Evolutionary conservation across 2,329 filamentous ascomycete genomes (phyloP), one percentile per base, ranked within the genome.

Genomic region (Torrubiellomyces zombiae): DNA sequence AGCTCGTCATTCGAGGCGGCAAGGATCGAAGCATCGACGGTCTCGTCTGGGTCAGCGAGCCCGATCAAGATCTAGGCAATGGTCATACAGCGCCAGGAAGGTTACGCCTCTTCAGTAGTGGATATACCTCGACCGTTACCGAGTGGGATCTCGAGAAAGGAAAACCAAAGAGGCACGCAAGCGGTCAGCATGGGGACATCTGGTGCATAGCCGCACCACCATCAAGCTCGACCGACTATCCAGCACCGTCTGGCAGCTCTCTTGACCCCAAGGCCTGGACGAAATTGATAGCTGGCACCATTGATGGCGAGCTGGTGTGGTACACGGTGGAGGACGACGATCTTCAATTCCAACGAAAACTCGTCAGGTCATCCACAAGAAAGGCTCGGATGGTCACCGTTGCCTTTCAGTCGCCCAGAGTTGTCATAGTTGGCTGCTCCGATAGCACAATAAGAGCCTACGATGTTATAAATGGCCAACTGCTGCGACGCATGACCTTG

Each of bases 131-230:
- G 26, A 78, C 76, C 14, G 73, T 98, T 23, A 94, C 85, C 0
- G 89, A 98, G 51, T 98, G 89, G 89, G 78, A 95, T 54, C 59
- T 98, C 14, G 70, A 72, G 37, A 77, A 73, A 34, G 82, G 80
- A 9, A 63, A 69, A 28, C 79, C 83, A 8, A 67, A 76, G 52
- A 70, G 77, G 30, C 78, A 91, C 49, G 82, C 81, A 11, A 83
- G 79, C 40, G 89, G 86, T 22, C 91, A 91, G 50, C 82, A 92
- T 50, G 85, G 83, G 36, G 85, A 94, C 43, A 86, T 95, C 32
- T 98, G 89, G 89, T 95, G 86, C 53, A 67, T 98, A 40, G 81
- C 80, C 30, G 79, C 76, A 9, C 86, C 94, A 52, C 89, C 86
- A 3, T 58, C 32, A 3, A 34, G 27, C n/a, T 16, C 28, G 6